These are phyloP conservation scores for Batkoa obscura DNA, from an alignment of 371 early-diverging fungal genomes.

Conservation along the genomic window DNA sequence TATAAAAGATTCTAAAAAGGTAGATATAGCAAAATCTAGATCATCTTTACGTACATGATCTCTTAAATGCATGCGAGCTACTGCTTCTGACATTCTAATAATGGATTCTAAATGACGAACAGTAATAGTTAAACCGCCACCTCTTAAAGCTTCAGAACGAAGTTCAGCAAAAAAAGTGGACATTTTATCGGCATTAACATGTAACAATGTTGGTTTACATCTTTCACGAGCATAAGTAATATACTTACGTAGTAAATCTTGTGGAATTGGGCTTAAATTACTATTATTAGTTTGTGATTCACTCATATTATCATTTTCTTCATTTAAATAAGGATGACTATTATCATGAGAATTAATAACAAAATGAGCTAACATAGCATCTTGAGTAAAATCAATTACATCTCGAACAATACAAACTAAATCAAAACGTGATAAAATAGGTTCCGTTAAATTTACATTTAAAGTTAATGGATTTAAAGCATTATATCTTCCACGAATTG, in stretches of 20 bases:
- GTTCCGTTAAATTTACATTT: constrained; percentile 98
- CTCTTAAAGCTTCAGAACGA: constrained; percentile 60
- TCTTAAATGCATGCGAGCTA: constrained; percentile 95
- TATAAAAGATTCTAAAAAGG: constrained; percentile 89
- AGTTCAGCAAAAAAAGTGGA: constrained; percentile 81
- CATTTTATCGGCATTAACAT: constrained; percentile 78
- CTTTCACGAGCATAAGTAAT: constrained; percentile 91
- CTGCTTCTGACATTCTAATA: constrained; percentile 93
- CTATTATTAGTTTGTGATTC: not conserved
- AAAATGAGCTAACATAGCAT: constrained; percentile 85
- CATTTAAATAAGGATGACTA: constrained; percentile 50
- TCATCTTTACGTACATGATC: constrained; percentile 84
- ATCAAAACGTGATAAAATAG: constrained; percentile 98
- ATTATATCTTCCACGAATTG: constrained; percentile 93
- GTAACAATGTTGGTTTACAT: constrained; percentile 64
- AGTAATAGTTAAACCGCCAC: constrained; percentile 93
- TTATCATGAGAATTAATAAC: constrained; percentile 84
- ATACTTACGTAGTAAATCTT: constrained; percentile 86
- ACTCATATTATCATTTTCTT: constrained; percentile 14
- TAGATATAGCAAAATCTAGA: constrained; percentile 88
- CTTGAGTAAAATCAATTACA: constrained; percentile 66
- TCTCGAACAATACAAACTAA: constrained; percentile 98
- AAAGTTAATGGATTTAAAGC: constrained; percentile 85
- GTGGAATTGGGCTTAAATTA: constrained; percentile 31
- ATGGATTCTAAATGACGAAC: constrained; percentile 98